Percentiles rank a stretch among this genome's conserved stretches.
phyloP scores from a whole-genome alignment of 768 basidiomycete genomes.

The button mushroom (Agaricus bisporus) region DNA sequence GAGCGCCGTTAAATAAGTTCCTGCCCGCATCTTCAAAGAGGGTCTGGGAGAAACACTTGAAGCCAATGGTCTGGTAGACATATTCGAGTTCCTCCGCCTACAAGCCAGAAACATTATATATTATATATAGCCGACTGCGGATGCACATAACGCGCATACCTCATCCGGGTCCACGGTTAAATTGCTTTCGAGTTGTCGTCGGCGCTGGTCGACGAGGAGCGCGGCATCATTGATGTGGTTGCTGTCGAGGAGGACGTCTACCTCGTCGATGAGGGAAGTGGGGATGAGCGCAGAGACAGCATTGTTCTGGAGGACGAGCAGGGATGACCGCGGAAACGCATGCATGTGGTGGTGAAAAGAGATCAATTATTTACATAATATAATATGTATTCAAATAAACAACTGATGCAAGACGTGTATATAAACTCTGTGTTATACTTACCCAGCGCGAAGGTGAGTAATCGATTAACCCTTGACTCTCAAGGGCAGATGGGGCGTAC shows the following conservation, averaged over 20 bases:
- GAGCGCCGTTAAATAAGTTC: slow-evolving; percentile 68
- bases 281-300: slow-evolving; percentile 63
- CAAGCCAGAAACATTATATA: not conserved
- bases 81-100: slow-evolving; percentile 70
- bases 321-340: slow-evolving; percentile 57
- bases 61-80: slow-evolving; percentile 78
- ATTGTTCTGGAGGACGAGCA: slow-evolving; percentile 57
- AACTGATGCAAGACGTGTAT: too few relatives aligned
- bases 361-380: not conserved
- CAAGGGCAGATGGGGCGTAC: too few relatives aligned
- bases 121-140: not conserved
- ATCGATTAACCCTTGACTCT: too few relatives aligned
- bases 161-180: slow-evolving; percentile 50
- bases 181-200: slow-evolving; percentile 49
- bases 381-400: too few relatives aligned
- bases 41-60: slow-evolving; percentile 72
- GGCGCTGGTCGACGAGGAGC: slow-evolving; percentile 53
- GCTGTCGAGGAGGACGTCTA: slow-evolving; percentile 59
- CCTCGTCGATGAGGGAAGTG: slow-evolving; percentile 66
- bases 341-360: not conserved
- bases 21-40: slow-evolving; percentile 79
- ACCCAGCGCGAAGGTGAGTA: too few relatives aligned
- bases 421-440: too few relatives aligned
- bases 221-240: slow-evolving; percentile 62
- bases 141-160: slow-evolving; percentile 23